Evolutionary conservation across 1,284 basidiomycete species (phyloP).

Genomic region (Ganoderma leucocontextum): DNA sequence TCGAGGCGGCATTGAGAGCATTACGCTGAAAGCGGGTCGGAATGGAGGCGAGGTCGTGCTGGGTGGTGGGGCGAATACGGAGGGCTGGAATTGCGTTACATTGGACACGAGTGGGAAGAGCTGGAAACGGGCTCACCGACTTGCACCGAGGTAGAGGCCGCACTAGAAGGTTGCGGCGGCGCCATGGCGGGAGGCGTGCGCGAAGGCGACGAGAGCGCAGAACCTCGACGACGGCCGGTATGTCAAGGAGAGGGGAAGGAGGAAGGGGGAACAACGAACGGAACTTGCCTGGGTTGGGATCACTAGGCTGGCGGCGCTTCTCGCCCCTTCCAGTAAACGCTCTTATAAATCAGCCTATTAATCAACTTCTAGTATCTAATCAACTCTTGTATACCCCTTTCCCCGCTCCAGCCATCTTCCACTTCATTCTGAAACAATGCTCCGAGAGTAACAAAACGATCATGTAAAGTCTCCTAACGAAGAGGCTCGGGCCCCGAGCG

Average conservation of each 20-base stretch:
- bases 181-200: constrained; percentile 57
- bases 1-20: constrained; percentile 80
- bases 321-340: constrained; percentile 23
- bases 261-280: constrained; percentile 36
- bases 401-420: not conserved
- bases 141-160: constrained; percentile 84
- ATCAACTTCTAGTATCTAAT: not conserved
- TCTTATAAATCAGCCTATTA: constrained; percentile 15
- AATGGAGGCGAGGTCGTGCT: constrained; percentile 84
- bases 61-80: constrained; percentile 89
- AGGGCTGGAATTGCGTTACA: constrained; percentile 59
- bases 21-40: constrained; percentile 93
- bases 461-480: not conserved
- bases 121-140: constrained; percentile 66
- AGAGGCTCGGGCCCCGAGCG: not conserved
- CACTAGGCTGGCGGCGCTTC: constrained; percentile 26
- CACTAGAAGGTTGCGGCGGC: constrained; percentile 68
- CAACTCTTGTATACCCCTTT: not conserved
- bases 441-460: not conserved
- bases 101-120: constrained; percentile 24
- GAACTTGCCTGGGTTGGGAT: constrained; percentile 29
- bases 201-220: constrained; percentile 46
- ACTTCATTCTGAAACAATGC: not conserved
- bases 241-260: constrained; percentile 29
- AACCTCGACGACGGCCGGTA: constrained; percentile 84